Evolutionary conservation across 805 yeast species (phyloP), one percentile per base, ranked within the genome.

Genomic region (Ogataea methanolica): DNA sequence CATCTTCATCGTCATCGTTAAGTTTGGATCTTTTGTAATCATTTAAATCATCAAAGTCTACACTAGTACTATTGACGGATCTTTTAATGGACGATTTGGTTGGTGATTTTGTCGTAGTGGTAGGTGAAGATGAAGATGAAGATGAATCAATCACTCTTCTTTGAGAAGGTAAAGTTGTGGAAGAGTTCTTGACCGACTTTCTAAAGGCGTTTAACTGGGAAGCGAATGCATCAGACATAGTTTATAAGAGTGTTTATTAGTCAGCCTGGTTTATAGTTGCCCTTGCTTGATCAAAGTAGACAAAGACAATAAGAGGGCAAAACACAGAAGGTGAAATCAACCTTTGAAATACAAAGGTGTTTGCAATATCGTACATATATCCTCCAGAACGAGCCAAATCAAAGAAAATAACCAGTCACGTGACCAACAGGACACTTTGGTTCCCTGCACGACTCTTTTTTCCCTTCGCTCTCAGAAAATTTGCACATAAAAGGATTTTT

Each of bases 171-270:
- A 79, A 66, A 16, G 75, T 75, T 0, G 85, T 79, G 4, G 85
- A 80, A 3, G 78, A 67, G 42, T 53, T 58, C 57, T 80, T 78
- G 53, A 82, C 77, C 48, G 79, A 76, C 59, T 72, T 80, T 60
- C 76, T 79, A 71, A 83, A 83, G 47, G 86, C 85, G 61, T 79
- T 81, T 47, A 83, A 69, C 66, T 83, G 69, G 8, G 66, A 63
- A n/a, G 67, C 60, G 44, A 65, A 57, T 15, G 60, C 53, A 44
- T 65, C 69, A 9, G 66, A 45, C 69, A 65, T 39, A 23, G 7
- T 12, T n/a, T n/a, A 40, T 31, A 16, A 17, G 15, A 21, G n/a
- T 19, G 9, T 26, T 8, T 26, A 26, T 7, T 26, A 26, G 31
- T 26, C 12, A 3, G 31, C 9, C 31, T 26, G 31, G 8, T 9